A percentile compares a stretch with the other conserved stretches of the same genome.
Evolutionary conservation across 257 asterid species (phyloP).

Genomic region (Ligustrum vulgare): DNA sequence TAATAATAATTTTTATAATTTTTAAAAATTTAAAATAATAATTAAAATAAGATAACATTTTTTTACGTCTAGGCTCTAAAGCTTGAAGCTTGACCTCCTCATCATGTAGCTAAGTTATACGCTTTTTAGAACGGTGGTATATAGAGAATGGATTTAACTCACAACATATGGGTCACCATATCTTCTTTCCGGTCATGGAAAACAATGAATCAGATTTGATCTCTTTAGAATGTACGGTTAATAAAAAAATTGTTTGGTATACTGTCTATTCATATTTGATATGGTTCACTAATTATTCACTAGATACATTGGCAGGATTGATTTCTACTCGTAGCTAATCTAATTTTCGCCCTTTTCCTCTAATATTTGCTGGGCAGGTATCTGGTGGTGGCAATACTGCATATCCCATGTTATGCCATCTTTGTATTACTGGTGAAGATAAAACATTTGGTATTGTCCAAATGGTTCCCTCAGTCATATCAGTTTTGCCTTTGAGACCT

Average conservation of each 20-base stretch:
- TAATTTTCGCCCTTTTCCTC: background rate
- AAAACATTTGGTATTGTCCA: constrained; percentile 47
- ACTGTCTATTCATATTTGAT: background rate
- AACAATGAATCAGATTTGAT: background rate
- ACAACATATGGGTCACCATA: background rate
- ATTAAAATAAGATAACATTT: too few species aligned
- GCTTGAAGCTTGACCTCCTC: too few species aligned
- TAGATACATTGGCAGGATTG: background rate
- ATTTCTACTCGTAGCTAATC: constrained; percentile 10
- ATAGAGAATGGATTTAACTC: background rate
- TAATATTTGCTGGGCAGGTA: constrained; percentile 50
- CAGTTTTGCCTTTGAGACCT: constrained; percentile 9
- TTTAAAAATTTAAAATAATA: too few species aligned
- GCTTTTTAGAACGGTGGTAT: too few species aligned
- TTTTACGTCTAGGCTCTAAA: too few species aligned
- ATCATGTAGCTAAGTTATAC: too few species aligned
- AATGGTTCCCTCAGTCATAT: constrained; percentile 57
- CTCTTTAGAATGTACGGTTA: background rate
- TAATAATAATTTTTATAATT: too few species aligned
- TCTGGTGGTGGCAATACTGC: constrained; percentile 71
- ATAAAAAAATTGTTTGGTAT: background rate
- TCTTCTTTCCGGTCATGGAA: background rate
- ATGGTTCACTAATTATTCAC: background rate
- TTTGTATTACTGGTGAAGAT: constrained; percentile 50
- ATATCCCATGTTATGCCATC: constrained; percentile 70